phyloP scores from a whole-genome alignment of 1,284 basidiomycete genomes.

The Ustilago loliicola region DNA sequence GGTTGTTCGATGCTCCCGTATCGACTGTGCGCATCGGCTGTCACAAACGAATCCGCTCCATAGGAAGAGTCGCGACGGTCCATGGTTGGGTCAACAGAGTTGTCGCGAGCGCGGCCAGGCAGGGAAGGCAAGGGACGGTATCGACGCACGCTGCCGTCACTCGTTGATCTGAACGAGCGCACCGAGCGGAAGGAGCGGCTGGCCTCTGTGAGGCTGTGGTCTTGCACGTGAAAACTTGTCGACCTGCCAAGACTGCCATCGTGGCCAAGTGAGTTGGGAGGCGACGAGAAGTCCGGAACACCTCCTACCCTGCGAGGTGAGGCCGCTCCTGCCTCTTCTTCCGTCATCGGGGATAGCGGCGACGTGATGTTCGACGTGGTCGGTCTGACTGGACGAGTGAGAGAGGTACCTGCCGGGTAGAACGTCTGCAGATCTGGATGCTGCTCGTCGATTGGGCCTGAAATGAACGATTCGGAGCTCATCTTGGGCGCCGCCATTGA shows the following conservation, averaged over 20 bases:
- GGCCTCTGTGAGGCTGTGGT: neutral
- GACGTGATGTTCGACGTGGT: neutral
- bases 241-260: neutral
- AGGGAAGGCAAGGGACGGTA: constrained; percentile 17
- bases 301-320: constrained; percentile 22
- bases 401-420: constrained; percentile 13
- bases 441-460: constrained; percentile 21
- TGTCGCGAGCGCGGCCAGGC: constrained; percentile 5
- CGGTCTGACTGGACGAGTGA: constrained; percentile 1
- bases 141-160: constrained; percentile 19
- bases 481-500: constrained; percentile 11
- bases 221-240: neutral
- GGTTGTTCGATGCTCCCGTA: constrained; percentile 2
- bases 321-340: constrained; percentile 7
- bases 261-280: neutral
- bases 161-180: constrained; percentile 24
- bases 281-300: constrained; percentile 13
- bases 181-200: constrained; percentile 26
- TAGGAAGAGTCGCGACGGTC: constrained; percentile 9
- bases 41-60: constrained; percentile 16
- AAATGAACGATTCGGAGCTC: constrained; percentile 16
- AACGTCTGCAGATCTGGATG: constrained; percentile 24
- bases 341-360: constrained; percentile 17
- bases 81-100: constrained; percentile 17
- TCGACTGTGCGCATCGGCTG: constrained; percentile 13